Evolutionary conservation across 2,329 filamentous ascomycete species (phyloP).

Genomic region (Ophiostoma piceae): DNA sequence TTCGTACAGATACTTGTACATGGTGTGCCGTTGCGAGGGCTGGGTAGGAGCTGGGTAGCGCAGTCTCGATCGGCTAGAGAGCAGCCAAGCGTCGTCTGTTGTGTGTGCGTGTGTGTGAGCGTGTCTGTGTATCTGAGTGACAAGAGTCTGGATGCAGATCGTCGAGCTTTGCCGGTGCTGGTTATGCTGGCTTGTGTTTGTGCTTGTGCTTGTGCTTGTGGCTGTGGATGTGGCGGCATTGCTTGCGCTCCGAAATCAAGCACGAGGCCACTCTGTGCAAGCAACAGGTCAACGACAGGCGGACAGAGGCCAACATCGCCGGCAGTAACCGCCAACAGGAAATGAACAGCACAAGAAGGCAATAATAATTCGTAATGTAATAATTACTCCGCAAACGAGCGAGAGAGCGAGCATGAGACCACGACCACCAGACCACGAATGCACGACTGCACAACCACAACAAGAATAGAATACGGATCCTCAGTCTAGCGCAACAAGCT

Average conservation of each 20-base stretch:
- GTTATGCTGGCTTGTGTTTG: too few species aligned
- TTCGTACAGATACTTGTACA: neutral
- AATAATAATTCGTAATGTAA: too few species aligned
- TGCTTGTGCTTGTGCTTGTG: neutral
- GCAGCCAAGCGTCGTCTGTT: neutral
- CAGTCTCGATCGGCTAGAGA: slow-evolving; percentile 7
- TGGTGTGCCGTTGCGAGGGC: slow-evolving; percentile 1
- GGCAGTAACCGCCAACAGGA: slow-evolving; percentile 12
- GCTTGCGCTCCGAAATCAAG: neutral
- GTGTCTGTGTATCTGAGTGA: neutral
- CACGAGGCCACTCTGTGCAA: neutral
- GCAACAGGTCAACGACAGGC: slow-evolving; percentile 7
- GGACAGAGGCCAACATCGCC: neutral
- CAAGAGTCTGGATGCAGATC: slow-evolving; percentile 4
- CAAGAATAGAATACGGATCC: slow-evolving; percentile 1
- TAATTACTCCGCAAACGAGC: neutral
- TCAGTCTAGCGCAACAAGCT: neutral
- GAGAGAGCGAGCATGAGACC: slow-evolving; percentile 2
- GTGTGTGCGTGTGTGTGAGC: neutral
- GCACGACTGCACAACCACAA: neutral
- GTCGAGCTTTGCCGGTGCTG: neutral
- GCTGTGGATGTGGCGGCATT: neutral
- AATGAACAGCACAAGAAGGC: neutral
- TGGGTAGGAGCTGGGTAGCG: neutral
- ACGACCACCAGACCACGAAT: neutral